Conservation (phyloP, 164 flowering plant species). For the Macadamia tetraphylla region DNA sequence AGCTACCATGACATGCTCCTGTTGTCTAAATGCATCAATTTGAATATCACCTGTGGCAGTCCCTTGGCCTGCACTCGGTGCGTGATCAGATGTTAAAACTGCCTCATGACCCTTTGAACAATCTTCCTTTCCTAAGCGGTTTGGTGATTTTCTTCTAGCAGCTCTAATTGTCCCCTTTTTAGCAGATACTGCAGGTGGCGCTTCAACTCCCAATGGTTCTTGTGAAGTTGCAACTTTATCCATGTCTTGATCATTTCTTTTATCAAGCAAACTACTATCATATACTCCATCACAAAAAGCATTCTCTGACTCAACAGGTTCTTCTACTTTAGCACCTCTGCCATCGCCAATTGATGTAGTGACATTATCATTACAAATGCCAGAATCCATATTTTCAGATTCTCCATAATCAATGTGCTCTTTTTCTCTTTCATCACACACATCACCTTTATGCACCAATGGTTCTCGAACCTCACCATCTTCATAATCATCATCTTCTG, state of each 20-base stretch:
- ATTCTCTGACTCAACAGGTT: conserved; percentile 11
- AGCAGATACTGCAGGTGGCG: conserved; percentile 8
- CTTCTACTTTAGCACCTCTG: conserved; percentile 13
- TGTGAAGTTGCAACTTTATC: conserved; percentile 15
- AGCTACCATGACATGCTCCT: conserved; percentile 17
- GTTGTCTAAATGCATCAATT: conserved; percentile 5
- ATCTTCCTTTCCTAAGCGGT: conserved; percentile 16
- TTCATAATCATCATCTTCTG: conserved; percentile 51
- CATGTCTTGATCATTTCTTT: conserved; percentile 8
- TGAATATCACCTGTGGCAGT: conserved; percentile 9
- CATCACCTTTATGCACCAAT: conserved; percentile 10
- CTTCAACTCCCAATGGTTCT: conserved; percentile 15
- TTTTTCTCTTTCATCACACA: conserved; percentile 9
- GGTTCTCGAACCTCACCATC: conserved; percentile 66
- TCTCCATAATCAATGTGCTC: conserved; percentile 13
- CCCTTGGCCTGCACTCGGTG: conserved; percentile 17
- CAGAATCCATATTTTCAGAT: conserved; percentile 3
- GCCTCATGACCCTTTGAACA: conserved; percentile 8
- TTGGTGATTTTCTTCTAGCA: conserved; percentile 11
- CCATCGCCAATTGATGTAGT: conserved; percentile 10
- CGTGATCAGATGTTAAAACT: conserved; percentile 18
- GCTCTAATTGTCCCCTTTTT: conserved; percentile 11
- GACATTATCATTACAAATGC: conserved; percentile 6
- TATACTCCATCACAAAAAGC: conserved; percentile 9
- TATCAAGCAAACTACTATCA: conserved; percentile 8